Conservation (phyloP, 805 yeast genomes). For the Ogataea wickerhamii region DNA sequence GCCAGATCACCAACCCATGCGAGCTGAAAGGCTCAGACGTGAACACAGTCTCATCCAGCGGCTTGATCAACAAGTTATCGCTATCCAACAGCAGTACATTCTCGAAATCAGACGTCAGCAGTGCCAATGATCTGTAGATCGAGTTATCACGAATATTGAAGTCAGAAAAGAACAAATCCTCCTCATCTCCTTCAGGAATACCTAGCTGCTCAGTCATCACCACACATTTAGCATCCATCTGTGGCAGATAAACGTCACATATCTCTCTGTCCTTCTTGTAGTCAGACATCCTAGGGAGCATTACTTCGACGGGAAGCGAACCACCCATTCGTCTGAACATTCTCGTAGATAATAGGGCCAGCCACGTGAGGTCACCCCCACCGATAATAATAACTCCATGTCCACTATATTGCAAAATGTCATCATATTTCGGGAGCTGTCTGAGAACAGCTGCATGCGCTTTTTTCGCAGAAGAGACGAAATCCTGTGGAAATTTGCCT, state of each 20-base stretch:
- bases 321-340: slow-evolving; percentile 46
- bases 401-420: slow-evolving; percentile 33
- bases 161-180: slow-evolving; percentile 40
- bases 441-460: slow-evolving; percentile 33
- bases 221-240: slow-evolving; percentile 57
- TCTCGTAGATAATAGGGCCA: slow-evolving; percentile 53
- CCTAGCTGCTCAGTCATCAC: slow-evolving; percentile 51
- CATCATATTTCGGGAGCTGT: slow-evolving; percentile 37
- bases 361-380: slow-evolving; percentile 60
- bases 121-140: slow-evolving; percentile 36
- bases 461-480: slow-evolving; percentile 29
- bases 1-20: slow-evolving; percentile 66
- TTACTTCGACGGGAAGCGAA: slow-evolving; percentile 42
- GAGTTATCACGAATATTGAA: slow-evolving; percentile 34
- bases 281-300: slow-evolving; percentile 39
- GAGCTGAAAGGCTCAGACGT: slow-evolving; percentile 45
- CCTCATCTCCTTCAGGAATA: slow-evolving; percentile 17
- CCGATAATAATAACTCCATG: slow-evolving; percentile 68
- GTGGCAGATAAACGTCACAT: slow-evolving; percentile 42
- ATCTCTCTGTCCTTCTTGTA: slow-evolving; percentile 43
- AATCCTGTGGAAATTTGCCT: slow-evolving; percentile 19
- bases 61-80: slow-evolving; percentile 41
- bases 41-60: slow-evolving; percentile 36
- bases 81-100: slow-evolving; percentile 44
- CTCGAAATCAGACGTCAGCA: slow-evolving; percentile 43